Conservation (phyloP, 805 yeast species). For the Lachancea waltii region DNA sequence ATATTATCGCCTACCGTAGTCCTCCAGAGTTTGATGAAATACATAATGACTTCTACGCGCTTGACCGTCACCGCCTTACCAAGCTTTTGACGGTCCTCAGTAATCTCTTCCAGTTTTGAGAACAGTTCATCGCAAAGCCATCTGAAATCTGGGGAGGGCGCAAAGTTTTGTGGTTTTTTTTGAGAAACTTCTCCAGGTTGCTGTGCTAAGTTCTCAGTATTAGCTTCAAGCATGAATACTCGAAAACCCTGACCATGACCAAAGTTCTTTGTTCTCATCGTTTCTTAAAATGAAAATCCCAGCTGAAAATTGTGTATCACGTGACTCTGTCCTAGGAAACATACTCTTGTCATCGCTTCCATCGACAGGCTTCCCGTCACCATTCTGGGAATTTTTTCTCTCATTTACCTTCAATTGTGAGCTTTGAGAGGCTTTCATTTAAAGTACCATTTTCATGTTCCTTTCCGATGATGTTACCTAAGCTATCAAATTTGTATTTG, state of each 20-base stretch:
- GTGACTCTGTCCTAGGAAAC: too few species aligned
- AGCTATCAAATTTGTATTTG: slow-evolving; percentile 21
- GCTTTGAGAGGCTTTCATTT: too few species aligned
- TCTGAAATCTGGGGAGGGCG: slow-evolving; percentile 34
- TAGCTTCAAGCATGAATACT: too few species aligned
- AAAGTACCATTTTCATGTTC: too few species aligned
- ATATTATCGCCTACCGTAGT: slow-evolving; percentile 53
- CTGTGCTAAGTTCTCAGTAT: slow-evolving; percentile 2
- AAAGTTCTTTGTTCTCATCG: too few species aligned
- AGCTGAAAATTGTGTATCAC: too few species aligned
- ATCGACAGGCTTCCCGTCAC: too few species aligned
- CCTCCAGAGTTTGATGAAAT: slow-evolving; percentile 48
- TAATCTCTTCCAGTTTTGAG: slow-evolving; percentile 24
- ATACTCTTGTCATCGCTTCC: too few species aligned
- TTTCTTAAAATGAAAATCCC: background rate
- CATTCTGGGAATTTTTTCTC: too few species aligned
- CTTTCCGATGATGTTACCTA: slow-evolving; percentile 19
- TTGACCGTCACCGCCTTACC: slow-evolving; percentile 18
- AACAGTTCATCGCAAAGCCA: slow-evolving; percentile 34
- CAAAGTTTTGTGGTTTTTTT: slow-evolving; percentile 22
- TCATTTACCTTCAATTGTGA: too few species aligned
- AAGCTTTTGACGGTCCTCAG: slow-evolving; percentile 10
- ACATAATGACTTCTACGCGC: slow-evolving; percentile 28
- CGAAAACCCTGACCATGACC: too few species aligned
- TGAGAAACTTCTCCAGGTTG: background rate